Evolutionary conservation across 306 rosid genomes (phyloP), one percentile per base, ranked within the genome.

Genomic region (Phaseolus lunatus): DNA sequence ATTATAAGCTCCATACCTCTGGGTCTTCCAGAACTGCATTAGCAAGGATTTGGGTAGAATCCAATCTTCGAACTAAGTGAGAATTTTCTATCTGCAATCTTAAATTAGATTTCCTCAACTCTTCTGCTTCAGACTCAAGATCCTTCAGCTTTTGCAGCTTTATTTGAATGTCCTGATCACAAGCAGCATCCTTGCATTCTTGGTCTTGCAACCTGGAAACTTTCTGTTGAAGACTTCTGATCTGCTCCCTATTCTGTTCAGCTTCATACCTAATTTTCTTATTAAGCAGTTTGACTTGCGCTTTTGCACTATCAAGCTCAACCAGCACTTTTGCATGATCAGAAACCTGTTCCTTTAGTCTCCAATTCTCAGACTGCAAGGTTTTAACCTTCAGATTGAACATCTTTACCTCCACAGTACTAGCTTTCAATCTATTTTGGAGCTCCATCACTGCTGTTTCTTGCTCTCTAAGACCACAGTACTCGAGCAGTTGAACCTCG

Each of bases 401-500:
- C 80, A 95, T 92, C 80, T 92, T 88, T 19, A 84, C 93, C 86
- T 95, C 93, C 91, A 92, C 87, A 62, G 77, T 75, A 61, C 83
- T 86, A 67, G 91, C 78, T 86, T 88, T 88, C 86, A 95, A 82
- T 64, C 92, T 84, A 37, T 88, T 95, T 81, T 88, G 90, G 43
- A 95, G 96, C 80, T 95, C 98, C 85, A 79, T 80, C 9, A 86
- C 91, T 2, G 86, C 86, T 45, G 86, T 79, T 80, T 90, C 92
- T 84, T 92, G 91, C 89, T 95, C 97, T 81, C 82, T 92, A 27
- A 92, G 92, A 74, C 96, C 97, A 56, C 88, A 89, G 47, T 84
- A 89, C 84, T 90, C 97, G 1, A 92, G 97, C 72, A 95, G 72
- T 80, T 90, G 93, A 57, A 85, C 85, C 88, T 95, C 97, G 7